Conservation (phyloP, 306 rosid genomes). For the Mimosa bimucronata region DNA sequence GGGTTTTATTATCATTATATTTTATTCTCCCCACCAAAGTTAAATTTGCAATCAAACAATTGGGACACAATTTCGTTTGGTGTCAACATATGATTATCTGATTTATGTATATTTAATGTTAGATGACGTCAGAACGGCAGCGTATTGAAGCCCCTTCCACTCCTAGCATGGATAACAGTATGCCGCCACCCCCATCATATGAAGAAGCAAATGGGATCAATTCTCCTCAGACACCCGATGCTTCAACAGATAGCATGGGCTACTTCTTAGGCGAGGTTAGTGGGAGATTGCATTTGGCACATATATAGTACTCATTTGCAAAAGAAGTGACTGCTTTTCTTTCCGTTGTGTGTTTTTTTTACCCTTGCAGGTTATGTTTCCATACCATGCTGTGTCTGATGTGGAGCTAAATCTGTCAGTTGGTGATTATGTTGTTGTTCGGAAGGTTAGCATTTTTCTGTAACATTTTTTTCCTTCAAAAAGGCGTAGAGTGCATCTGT, state of each 20-base stretch:
- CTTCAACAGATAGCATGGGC: constrained; percentile 19
- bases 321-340: constrained; percentile 22
- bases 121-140: constrained; percentile 10
- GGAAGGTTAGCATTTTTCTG: constrained; percentile 63
- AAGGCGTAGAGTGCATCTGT: not conserved
- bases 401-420: constrained; percentile 77
- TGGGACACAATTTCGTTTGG: not conserved
- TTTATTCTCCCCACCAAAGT: not conserved
- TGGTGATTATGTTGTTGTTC: constrained; percentile 83
- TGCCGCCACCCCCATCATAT: constrained; percentile 10
- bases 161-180: not conserved
- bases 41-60: not conserved
- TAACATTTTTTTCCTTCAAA: not conserved
- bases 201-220: constrained; percentile 6
- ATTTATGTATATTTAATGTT: constrained; percentile 3
- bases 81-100: not conserved
- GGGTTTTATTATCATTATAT: not conserved
- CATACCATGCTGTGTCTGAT: constrained; percentile 77
- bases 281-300: constrained; percentile 26
- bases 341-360: constrained; percentile 33
- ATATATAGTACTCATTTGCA: not conserved
- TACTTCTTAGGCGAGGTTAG: constrained; percentile 27
- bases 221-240: not conserved
- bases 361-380: constrained; percentile 66
- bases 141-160: constrained; percentile 1